These are phyloP conservation scores for Suillus subaureus DNA, from an alignment of 768 basidiomycete genomes.

Conservation along the genomic window DNA sequence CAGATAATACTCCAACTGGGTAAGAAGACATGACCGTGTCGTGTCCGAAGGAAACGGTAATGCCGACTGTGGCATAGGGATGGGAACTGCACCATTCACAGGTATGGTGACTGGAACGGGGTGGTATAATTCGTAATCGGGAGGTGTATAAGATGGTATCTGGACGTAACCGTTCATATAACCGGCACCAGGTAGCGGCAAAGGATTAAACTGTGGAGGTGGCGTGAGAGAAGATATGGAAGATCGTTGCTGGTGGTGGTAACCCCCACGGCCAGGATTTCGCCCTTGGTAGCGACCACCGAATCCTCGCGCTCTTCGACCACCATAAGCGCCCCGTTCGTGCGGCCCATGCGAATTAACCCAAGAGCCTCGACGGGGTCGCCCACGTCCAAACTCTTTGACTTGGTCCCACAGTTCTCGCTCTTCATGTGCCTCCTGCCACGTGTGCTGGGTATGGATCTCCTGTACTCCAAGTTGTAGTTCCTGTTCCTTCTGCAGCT, in stretches of 20 bases:
- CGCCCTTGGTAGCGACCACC: slow-evolving; percentile 42
- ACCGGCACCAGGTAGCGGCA: slow-evolving; percentile 28
- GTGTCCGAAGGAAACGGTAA: slow-evolving; percentile 64
- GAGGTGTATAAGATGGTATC: slow-evolving; percentile 30
- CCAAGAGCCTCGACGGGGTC: slow-evolving; percentile 38
- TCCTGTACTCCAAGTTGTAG: slow-evolving; percentile 13
- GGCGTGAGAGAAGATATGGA: slow-evolving; percentile 34
- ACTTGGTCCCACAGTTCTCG: slow-evolving; percentile 26
- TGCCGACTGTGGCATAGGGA: slow-evolving; percentile 50
- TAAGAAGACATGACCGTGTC: slow-evolving; percentile 68
- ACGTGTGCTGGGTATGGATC: slow-evolving; percentile 18
- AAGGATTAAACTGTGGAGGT: slow-evolving; percentile 34
- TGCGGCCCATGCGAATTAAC: slow-evolving; percentile 24
- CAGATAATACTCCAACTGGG: slow-evolving; percentile 91
- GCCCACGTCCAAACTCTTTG: slow-evolving; percentile 20
- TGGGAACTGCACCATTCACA: slow-evolving; percentile 24
- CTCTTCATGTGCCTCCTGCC: slow-evolving; percentile 28
- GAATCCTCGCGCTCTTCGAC: slow-evolving; percentile 39
- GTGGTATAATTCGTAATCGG: slow-evolving; percentile 33
- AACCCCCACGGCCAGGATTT: slow-evolving; percentile 34
- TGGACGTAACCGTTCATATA: slow-evolving; percentile 30
- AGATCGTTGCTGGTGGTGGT: slow-evolving; percentile 36
- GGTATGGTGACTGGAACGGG: slow-evolving; percentile 23
- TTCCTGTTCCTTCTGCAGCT: slow-evolving; percentile 18
- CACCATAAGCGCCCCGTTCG: slow-evolving; percentile 32